These are phyloP conservation scores for Trametes gibbosa DNA, from an alignment of 768 basidiomycete genomes.

Conservation along the genomic window DNA sequence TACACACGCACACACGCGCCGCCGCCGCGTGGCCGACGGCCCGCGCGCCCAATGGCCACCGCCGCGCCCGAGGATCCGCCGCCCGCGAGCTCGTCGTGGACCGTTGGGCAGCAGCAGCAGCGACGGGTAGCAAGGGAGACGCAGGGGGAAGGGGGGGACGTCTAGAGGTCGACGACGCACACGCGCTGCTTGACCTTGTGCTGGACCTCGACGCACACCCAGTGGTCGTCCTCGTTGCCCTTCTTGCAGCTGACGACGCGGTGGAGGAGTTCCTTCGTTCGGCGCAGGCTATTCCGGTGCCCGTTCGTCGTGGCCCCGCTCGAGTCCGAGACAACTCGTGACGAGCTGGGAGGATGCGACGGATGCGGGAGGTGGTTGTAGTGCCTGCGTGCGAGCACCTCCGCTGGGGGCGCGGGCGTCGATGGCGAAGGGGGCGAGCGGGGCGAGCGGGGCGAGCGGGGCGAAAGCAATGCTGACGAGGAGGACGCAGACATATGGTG, in stretches of 20 bases:
- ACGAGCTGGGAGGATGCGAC: not conserved
- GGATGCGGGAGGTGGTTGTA: slow-evolving; percentile 27
- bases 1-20: not conserved
- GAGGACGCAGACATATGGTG: not conserved
- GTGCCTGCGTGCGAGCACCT: slow-evolving; percentile 29
- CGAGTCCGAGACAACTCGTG: not conserved
- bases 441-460: too few species aligned
- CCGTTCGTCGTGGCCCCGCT: not conserved
- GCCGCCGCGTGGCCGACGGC: too few species aligned
- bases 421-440: not conserved
- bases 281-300: slow-evolving; percentile 8
- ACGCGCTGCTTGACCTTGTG: slow-evolving; percentile 29
- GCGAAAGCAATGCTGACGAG: not conserved
- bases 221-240: slow-evolving; percentile 25
- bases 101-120: too few species aligned
- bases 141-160: not conserved
- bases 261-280: slow-evolving; percentile 21
- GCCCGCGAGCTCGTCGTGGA: not conserved
- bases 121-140: too few species aligned
- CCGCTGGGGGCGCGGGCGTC: slow-evolving; percentile 27
- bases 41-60: not conserved
- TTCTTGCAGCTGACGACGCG: slow-evolving; percentile 25
- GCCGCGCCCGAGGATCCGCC: not conserved
- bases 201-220: slow-evolving; percentile 32
- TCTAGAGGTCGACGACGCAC: slow-evolving; percentile 6